Evolutionary conservation across 2,329 filamentous ascomycete genomes (phyloP).

Genomic region (Cyclaneusma minus): DNA sequence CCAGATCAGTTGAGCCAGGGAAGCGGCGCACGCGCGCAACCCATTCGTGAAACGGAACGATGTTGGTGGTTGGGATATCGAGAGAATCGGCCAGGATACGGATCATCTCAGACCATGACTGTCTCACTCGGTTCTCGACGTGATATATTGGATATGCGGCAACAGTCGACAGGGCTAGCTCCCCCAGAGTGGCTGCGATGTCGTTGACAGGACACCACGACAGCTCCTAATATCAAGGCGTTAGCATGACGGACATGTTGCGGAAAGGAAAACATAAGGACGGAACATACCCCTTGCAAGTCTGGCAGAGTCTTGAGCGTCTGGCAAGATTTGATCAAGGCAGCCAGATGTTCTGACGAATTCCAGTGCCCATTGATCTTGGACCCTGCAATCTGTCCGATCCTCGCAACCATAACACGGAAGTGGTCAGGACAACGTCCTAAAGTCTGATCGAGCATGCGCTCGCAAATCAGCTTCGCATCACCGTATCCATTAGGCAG

Average conservation of each 20-base stretch:
- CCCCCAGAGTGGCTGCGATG: constrained; percentile 19
- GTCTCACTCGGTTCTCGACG: constrained; percentile 27
- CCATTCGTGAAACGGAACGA: constrained; percentile 26
- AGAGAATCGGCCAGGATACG: constrained; percentile 19
- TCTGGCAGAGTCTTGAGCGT: constrained; percentile 25
- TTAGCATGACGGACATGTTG: no score
- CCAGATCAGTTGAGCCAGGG: constrained; percentile 4
- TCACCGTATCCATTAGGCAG: constrained; percentile 31
- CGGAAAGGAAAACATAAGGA: constrained; percentile 15
- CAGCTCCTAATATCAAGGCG: no score
- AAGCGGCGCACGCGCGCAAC: constrained; percentile 18
- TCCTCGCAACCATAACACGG: constrained; percentile 24
- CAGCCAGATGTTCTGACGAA: constrained; percentile 29
- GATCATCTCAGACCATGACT: constrained; percentile 23
- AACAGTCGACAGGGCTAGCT: constrained; percentile 16
- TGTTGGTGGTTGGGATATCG: constrained; percentile 13
- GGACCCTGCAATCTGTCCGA: constrained; percentile 35
- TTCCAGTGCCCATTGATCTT: constrained; percentile 35
- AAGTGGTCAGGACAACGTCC: constrained; percentile 24
- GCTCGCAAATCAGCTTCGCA: constrained; percentile 33
- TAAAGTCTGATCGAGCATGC: constrained; percentile 29
- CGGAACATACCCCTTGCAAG: constrained; percentile 19
- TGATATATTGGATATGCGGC: constrained; percentile 23
- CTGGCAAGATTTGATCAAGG: constrained; percentile 32
- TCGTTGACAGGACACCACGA: constrained; percentile 31